Conservation (phyloP, 1,284 basidiomycete genomes). For the Leccinum insigne region DNA sequence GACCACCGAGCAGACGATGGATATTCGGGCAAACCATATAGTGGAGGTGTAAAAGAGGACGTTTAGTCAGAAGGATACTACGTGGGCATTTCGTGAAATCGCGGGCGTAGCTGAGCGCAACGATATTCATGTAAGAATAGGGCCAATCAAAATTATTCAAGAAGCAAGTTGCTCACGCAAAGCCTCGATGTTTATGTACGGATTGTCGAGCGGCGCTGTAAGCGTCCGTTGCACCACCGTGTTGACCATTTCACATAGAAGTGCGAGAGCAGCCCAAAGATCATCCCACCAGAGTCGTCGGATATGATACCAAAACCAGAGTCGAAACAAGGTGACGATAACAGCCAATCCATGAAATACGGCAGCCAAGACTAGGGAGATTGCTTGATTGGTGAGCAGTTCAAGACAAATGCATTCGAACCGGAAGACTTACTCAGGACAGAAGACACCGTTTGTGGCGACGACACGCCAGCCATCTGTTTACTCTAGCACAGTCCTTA, state of each 20-base stretch:
- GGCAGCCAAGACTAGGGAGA: constrained; percentile 17
- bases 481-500: neutral
- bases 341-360: constrained; percentile 23
- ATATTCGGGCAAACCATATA: constrained; percentile 33
- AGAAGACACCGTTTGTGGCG: constrained; percentile 16
- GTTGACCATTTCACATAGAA: constrained; percentile 16
- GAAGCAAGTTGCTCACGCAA: constrained; percentile 14
- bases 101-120: constrained; percentile 11
- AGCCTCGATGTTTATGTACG: constrained; percentile 10
- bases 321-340: constrained; percentile 26
- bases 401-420: neutral
- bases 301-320: constrained; percentile 27
- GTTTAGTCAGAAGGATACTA: constrained; percentile 22
- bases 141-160: neutral
- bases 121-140: too few species aligned
- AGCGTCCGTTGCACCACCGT: constrained; percentile 15
- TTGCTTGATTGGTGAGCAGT: constrained; percentile 1
- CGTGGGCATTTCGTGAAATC: constrained; percentile 19
- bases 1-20: constrained; percentile 29
- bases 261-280: constrained; percentile 26
- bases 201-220: constrained; percentile 17
- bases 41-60: constrained; percentile 25
- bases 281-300: constrained; percentile 32
- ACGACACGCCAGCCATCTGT: constrained; percentile 7
- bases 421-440: constrained; percentile 18